These are phyloP conservation scores for Eudorina sp. DNA, from an alignment of 139 green algal genomes.

Conservation along the genomic window DNA sequence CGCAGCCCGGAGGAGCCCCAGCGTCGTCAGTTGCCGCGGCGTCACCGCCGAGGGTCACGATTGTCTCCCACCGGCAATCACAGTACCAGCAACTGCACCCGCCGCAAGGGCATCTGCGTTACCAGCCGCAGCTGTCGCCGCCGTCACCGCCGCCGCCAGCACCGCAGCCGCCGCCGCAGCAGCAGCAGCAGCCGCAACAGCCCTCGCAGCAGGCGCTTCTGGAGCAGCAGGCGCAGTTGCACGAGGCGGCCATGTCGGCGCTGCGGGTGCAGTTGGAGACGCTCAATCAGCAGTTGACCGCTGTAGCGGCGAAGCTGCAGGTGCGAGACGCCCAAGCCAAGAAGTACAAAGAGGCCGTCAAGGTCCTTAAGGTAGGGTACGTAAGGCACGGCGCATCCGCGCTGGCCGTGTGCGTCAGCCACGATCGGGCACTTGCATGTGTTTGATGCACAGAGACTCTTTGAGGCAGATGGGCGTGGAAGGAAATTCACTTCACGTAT, in stretches of 20 bases:
- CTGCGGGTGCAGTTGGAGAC: conserved; percentile 45
- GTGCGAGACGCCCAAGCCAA: conserved; percentile 61
- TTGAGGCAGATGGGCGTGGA: too few species aligned
- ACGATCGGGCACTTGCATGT: too few species aligned
- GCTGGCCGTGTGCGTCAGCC: not conserved
- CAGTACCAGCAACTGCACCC: too few species aligned
- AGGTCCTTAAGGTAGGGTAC: conserved; percentile 58
- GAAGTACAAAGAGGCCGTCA: conserved; percentile 74
- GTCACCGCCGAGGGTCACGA: not conserved
- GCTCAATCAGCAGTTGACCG: conserved; percentile 60
- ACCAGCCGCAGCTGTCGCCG: too few species aligned
- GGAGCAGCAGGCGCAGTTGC: conserved; percentile 32
- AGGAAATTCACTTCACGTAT: too few species aligned
- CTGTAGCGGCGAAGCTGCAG: conserved; percentile 51
- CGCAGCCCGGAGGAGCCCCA: not conserved
- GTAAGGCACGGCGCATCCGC: too few species aligned
- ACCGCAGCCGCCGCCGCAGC: conserved; percentile 9
- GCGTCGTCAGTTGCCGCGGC: not conserved
- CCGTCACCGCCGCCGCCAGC: too few species aligned
- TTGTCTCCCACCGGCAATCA: too few species aligned
- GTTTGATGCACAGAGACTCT: too few species aligned
- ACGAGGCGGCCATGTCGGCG: not conserved
- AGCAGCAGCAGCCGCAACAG: not conserved
- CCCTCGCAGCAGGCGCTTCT: not conserved
- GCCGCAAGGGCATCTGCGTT: not conserved